phyloP scores from a whole-genome alignment of 495 filamentous ascomycete species.

The Friedmanniomyces endolithicus region DNA sequence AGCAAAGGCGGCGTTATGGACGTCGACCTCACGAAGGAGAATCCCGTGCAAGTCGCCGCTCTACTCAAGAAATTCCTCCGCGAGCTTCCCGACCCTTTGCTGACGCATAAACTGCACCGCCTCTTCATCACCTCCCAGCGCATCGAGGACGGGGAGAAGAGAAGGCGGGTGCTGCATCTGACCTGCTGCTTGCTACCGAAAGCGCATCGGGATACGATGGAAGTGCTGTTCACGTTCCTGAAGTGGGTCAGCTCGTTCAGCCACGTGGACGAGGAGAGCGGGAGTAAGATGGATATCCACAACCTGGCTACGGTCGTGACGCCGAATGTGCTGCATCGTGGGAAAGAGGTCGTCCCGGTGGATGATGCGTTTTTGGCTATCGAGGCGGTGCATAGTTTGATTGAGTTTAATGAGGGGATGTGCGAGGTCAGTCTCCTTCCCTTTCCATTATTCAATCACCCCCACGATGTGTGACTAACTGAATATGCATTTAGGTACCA shows the following conservation, averaged over 20 bases:
- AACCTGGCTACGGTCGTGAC: constrained; percentile 98
- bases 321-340: constrained; percentile 62
- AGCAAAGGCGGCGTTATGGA: constrained; percentile 56
- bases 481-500: too few species aligned
- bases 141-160: constrained; percentile 71
- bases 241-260: constrained; percentile 97
- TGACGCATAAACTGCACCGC: constrained; percentile 88
- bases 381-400: constrained; percentile 76
- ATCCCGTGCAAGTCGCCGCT: constrained; percentile 85
- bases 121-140: constrained; percentile 83
- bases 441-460: neutral
- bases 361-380: constrained; percentile 86
- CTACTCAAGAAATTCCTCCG: constrained; percentile 91
- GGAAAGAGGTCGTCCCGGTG: constrained; percentile 26
- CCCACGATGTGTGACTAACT: too few species aligned
- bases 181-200: constrained; percentile 91
- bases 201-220: constrained; percentile 81
- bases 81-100: constrained; percentile 84
- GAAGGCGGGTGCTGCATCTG: constrained; percentile 74
- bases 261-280: constrained; percentile 81
- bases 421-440: constrained; percentile 60
- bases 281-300: constrained; percentile 98
- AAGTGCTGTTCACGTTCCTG: constrained; percentile 91
- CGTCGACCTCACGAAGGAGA: constrained; percentile 71
- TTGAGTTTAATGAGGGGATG: constrained; percentile 90